Conservation (phyloP, 345 rosid genomes). For the Linum trigynum region DNA sequence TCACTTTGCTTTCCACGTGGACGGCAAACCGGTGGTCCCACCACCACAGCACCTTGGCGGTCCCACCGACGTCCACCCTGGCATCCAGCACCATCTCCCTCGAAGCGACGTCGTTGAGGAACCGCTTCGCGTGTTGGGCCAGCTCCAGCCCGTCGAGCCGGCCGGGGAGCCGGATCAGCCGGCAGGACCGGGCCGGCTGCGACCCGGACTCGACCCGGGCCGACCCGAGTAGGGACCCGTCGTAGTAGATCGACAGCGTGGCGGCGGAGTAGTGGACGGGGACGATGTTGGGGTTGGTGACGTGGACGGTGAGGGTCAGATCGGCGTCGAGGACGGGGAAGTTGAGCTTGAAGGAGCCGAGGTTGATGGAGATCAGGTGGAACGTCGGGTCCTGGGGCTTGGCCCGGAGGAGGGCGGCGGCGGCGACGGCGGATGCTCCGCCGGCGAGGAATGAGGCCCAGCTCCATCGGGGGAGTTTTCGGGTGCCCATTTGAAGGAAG, state of each 20-base stretch:
- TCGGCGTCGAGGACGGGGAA: conserved; percentile 68
- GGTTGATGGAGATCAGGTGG: conserved; percentile 59
- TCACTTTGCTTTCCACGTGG: conserved; percentile 69
- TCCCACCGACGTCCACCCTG: conserved; percentile 52
- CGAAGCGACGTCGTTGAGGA: conserved; percentile 56
- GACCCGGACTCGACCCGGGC: conserved; percentile 61
- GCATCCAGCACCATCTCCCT: conserved; percentile 81
- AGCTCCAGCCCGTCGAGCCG: conserved; percentile 69
- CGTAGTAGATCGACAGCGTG: conserved; percentile 80
- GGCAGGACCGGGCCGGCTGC: conserved; percentile 60
- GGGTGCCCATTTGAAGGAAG: conserved; percentile 18
- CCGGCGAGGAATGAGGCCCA: conserved; percentile 69
- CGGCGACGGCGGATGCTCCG: conserved; percentile 53
- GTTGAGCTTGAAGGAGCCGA: conserved; percentile 71
- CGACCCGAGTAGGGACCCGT: conserved; percentile 63
- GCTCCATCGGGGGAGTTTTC: conserved; percentile 53
- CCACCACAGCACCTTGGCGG: conserved; percentile 78
- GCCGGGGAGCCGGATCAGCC: conserved; percentile 51
- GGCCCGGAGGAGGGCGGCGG: conserved; percentile 31
- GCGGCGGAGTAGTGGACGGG: conserved; percentile 64
- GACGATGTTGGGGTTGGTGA: conserved; percentile 66
- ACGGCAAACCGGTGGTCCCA: conserved; percentile 76
- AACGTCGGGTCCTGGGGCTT: conserved; percentile 88
- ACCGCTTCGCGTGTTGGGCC: conserved; percentile 63
- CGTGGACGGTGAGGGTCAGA: conserved; percentile 66